phyloP scores from a whole-genome alignment of 2,329 filamentous ascomycete genomes.

The Hymenoscyphus infarciens region DNA sequence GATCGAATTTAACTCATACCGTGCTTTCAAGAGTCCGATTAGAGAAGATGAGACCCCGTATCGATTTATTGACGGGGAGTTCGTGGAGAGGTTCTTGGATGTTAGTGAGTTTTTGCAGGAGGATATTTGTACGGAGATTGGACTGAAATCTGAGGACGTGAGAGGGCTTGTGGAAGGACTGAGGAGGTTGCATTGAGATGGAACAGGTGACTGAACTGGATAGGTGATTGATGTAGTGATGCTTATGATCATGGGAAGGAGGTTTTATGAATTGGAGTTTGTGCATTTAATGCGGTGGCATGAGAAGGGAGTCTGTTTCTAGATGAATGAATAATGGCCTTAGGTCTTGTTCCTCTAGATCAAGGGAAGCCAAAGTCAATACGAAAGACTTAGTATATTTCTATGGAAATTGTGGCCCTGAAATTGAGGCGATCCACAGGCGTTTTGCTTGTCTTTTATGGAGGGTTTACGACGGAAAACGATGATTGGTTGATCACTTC shows the following conservation, averaged over 20 bases:
- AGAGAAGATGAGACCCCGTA: constrained; percentile 71
- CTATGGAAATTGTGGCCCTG: no score
- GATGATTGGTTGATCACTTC: no score
- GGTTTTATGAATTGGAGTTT: background rate
- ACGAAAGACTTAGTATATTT: no score
- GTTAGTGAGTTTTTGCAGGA: constrained; percentile 56
- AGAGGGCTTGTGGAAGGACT: constrained; percentile 60
- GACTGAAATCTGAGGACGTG: constrained; percentile 59
- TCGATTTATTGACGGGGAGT: constrained; percentile 87
- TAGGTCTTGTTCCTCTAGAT: no score
- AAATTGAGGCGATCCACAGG: no score
- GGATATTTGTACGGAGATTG: constrained; percentile 52
- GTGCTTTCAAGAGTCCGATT: constrained; percentile 75
- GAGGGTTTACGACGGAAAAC: no score
- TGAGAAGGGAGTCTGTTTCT: background rate
- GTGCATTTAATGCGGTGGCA: background rate
- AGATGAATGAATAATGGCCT: no score
- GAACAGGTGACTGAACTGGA: background rate
- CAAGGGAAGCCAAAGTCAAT: no score
- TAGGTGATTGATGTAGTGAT: background rate
- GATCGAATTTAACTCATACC: constrained; percentile 73
- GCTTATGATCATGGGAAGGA: background rate
- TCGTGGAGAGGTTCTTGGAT: constrained; percentile 82
- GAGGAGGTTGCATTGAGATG: constrained; percentile 54
- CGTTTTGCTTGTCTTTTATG: no score